Evolutionary conservation across 306 rosid species (phyloP), one percentile per base, ranked within the genome.

Genomic region (Oemleria cerasiformis): DNA sequence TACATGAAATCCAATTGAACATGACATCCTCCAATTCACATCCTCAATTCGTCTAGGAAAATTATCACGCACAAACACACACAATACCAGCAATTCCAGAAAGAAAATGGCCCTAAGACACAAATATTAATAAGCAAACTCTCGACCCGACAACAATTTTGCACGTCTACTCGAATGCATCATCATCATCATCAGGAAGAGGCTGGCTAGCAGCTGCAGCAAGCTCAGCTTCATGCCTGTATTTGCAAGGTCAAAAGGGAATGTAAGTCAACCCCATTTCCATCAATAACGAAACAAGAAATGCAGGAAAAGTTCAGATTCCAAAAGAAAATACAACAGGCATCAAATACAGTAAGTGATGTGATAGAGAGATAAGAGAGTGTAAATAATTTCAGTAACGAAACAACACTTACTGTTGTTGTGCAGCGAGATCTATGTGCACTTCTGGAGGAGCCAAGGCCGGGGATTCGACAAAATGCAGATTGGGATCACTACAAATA

Each of bases 371-470:
- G 16, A n/a, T n/a, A n/a, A 23, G 49, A 44, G 38, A 25, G 20
- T 39, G 41, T 10, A 57, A 21, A 45, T 10, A 0, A 60, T 2
- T 74, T 30, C 54, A 23, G 67, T 25, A 4, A 61, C 14, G 51
- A 68, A 5, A 66, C 23, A 72, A 54, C 48, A 55, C 91, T 82
- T 84, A 87, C 92, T 82, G 86, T 49, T 78, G 82, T 71, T 90
- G 96, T 2, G 81, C 87, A 40, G 80, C 89, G 55, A 92, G 48
- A 81, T 92, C 96, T 19, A 92, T 89, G 63, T 89, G 90, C 45
- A 92, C 93, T 67, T 92, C 97, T 1, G 97, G 97, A 21, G 97
- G 97, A 61, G 92, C 92, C 73, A 92, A 68, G 5, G 97, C 97
- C 14, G 97, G 97, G 42, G 97, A 83, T 73, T 91, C 97, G 3